Evolutionary conservation across 371 early-diverging fungal species (phyloP).

Genomic region (Mucor saturninus): DNA sequence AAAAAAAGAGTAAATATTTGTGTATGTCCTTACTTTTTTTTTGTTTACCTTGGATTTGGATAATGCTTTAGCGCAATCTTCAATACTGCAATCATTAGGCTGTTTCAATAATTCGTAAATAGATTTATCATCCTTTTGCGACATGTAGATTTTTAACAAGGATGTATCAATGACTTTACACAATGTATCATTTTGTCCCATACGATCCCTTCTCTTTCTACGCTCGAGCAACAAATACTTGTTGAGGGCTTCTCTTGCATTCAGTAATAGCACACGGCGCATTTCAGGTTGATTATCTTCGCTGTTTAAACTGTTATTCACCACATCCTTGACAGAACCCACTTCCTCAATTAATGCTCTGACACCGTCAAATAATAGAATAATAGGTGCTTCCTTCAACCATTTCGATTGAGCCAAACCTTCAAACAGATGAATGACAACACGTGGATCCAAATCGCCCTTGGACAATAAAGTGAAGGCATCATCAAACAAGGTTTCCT

Average conservation of each 20-base stretch:
- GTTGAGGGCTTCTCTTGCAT: constrained; percentile 62
- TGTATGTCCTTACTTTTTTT: no score
- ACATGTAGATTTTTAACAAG: constrained; percentile 66
- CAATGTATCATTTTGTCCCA: constrained; percentile 35
- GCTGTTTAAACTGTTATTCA: constrained; percentile 28
- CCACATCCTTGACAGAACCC: constrained; percentile 58
- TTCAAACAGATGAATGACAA: constrained; percentile 64
- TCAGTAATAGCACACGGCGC: constrained; percentile 52
- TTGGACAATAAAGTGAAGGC: constrained; percentile 66
- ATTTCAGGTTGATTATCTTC: constrained; percentile 27
- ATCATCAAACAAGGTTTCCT: constrained; percentile 73
- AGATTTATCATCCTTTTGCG: constrained; percentile 39
- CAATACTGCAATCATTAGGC: constrained; percentile 59
- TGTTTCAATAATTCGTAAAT: constrained; percentile 56
- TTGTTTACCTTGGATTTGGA: constrained; percentile 44
- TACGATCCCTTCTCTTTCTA: constrained; percentile 31
- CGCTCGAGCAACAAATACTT: constrained; percentile 53
- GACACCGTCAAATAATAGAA: constrained; percentile 56
- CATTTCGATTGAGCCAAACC: constrained; percentile 47
- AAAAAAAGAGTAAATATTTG: not conserved
- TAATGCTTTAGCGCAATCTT: constrained; percentile 56
- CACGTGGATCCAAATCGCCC: constrained; percentile 70
- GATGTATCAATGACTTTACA: constrained; percentile 71
- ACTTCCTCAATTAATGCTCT: constrained; percentile 34
- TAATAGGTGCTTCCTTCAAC: constrained; percentile 27